A percentile compares a stretch with the other conserved stretches of the same genome.
phyloP scores from a whole-genome alignment of 352 stramenopile genomes.

The Elongisporangium anandrum region DNA sequence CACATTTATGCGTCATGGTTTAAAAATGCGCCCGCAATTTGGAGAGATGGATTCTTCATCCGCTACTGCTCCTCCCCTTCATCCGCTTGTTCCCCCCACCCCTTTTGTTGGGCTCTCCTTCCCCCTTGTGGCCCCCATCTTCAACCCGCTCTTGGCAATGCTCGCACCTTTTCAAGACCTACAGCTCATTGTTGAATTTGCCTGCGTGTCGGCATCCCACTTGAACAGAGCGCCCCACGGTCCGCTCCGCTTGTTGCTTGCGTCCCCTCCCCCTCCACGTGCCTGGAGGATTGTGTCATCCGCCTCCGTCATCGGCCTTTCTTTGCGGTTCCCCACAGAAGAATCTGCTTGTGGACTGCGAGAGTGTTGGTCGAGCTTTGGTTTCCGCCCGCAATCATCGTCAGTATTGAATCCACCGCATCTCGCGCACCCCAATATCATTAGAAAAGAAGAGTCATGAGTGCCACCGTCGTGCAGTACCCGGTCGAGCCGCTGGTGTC shows the following conservation, averaged over 20 bases:
- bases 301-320: not conserved
- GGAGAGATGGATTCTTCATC: not conserved
- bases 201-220: constrained; percentile 1
- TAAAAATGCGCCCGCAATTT: not conserved
- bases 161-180: constrained; percentile 1
- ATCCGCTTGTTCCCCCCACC: constrained; percentile 5
- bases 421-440: not conserved
- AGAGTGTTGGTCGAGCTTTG: not conserved
- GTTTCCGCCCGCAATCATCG: constrained; percentile 1
- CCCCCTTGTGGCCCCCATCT: not conserved
- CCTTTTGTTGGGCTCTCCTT: not conserved
- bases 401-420: constrained; percentile 1
- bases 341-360: not conserved
- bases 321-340: not conserved
- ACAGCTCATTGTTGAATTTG: constrained; percentile 51
- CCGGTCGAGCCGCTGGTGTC: constrained; percentile 49
- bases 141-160: not conserved
- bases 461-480: constrained; percentile 78
- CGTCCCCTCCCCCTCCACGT: not conserved
- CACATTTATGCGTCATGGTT: not conserved
- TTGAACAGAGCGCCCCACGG: not conserved
- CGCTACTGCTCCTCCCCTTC: not conserved
- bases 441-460: constrained; percentile 34
- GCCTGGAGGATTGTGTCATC: not conserved
- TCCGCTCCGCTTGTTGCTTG: too few species aligned